Evolutionary conservation across 805 yeast genomes (phyloP), one percentile per base, ranked within the genome.

Genomic region (Brettanomyces nanus): DNA sequence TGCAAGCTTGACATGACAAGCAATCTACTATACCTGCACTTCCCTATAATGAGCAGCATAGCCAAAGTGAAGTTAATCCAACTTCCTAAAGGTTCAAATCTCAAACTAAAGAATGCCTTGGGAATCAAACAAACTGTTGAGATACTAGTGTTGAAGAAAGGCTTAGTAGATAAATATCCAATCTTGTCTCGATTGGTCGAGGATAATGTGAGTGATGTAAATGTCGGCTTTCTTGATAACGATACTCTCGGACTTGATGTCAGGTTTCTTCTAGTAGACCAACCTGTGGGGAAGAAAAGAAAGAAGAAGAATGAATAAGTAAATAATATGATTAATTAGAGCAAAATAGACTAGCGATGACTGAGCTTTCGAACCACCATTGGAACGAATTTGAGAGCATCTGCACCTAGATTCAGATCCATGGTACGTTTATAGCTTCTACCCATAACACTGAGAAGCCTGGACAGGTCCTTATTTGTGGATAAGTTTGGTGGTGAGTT

Each of bases 31-130:
- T 59, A 72, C 4, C 68, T 71, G 42, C 80, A 73, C 35, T 65
- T 81, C 30, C 90, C 90, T 0, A 58, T 71, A 3, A 54, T 82
- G 27, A 55, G 75, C 19, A 68, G 58, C 38, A 61, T 74, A 19
- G 68, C 82, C 0, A 62, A 69, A 0, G 76, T 76, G 4, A 78
- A 75, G 42, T 57, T 81, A 31, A 65, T 81, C 2, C 81, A 76
- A 43, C 59, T 82, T 19, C 87, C 87, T 2, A 65, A 62, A 39
- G 73, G 64, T 7, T 49, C 61, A 4, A 46, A 53, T 20, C 27
- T 19, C n/a, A 41, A 31, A 36, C 31, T 58, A 4, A 44, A 45
- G 18, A 21, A 37, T 5, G 46, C 49, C 3, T 30, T 56, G 13
- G 48, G 43, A 2, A 18, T 34, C 4, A 35, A 31, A 4, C 36